Percentiles rank a stretch among this genome's conserved stretches.
Conservation (phyloP, 1,139 yeast species). For the Lodderomyces pseudojiufengensis region DNA sequence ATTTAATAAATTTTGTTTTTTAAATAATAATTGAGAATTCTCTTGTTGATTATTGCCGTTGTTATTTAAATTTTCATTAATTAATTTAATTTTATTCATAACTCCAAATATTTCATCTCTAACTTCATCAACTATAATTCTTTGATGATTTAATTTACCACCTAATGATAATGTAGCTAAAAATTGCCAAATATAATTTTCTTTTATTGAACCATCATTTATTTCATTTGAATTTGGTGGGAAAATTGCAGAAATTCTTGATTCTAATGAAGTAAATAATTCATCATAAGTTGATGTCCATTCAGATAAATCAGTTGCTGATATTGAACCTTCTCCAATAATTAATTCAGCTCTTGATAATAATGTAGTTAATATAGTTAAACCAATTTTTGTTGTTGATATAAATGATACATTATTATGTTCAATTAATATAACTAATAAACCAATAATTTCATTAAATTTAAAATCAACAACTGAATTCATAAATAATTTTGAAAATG, state of each 20-base stretch:
- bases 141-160: slow-evolving; percentile 89
- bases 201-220: slow-evolving; percentile 63
- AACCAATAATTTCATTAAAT: slow-evolving; percentile 78
- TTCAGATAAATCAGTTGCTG: slow-evolving; percentile 57
- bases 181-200: slow-evolving; percentile 89
- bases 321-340: slow-evolving; percentile 70
- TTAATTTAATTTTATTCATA: slow-evolving; percentile 78
- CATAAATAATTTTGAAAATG: slow-evolving; percentile 82
- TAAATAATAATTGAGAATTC: too few species aligned
- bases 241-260: slow-evolving; percentile 74
- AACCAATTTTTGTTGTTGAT: slow-evolving; percentile 81
- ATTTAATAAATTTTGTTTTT: slow-evolving; percentile 63
- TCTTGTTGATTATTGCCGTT: too few species aligned
- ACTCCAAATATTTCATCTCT: slow-evolving; percentile 92
- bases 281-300: slow-evolving; percentile 86
- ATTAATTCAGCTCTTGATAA: slow-evolving; percentile 91
- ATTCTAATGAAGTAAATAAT: slow-evolving; percentile 75
- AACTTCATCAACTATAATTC: slow-evolving; percentile 91
- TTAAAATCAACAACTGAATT: slow-evolving; percentile 80
- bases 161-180: slow-evolving; percentile 91
- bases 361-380: slow-evolving; percentile 80
- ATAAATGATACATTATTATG: slow-evolving; percentile 71
- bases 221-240: slow-evolving; percentile 60
- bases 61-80: slow-evolving; percentile 55
- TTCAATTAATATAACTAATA: slow-evolving; percentile 68